Base-by-base conservation (phyloP, 345 rosid genomes). In the Aurinia saxatilis region DNA sequence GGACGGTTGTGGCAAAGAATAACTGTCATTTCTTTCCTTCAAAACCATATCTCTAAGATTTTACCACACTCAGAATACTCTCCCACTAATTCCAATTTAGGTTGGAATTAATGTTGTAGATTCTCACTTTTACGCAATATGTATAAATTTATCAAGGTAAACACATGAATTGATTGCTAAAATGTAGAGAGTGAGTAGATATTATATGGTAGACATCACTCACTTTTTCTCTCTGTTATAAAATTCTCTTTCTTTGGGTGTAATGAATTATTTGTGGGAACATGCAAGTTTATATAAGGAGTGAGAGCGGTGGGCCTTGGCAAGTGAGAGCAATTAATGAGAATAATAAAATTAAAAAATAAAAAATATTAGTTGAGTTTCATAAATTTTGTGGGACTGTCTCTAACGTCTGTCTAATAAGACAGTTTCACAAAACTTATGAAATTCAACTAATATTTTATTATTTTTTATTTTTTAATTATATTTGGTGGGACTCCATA, bases 211-310 rank as follows among this genome's bases (percentile, higher is more conserved):
- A n/a, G n/a, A 46, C 44, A 69, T 45, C 21, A 27, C 29, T 25
- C 33, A 25, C 27, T 52, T 18, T 61, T 61, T 53, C 30, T 54
- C 34, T 61, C 10, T 19, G 23, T 52, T 45, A 9, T 30, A 35
- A 36, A 41, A 10, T 44, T 27, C 30, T 27, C 6, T 27, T 5
- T 27, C 6, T 27, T 27, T 50, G 17, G 31, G 33, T 60, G 33
- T 51, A 25, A 30, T 68, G 50, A 14, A 15, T 39, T 27, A 30
- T 39, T 11, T 38, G 35, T 17, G 19, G 11, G 23, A 67, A 37
- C 37, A 27, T 38, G n/a, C n/a, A 49, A 19, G 31, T 58, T 31
- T 68, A 68, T 68, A 67, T 59, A 59, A 60, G 48, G 50, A 46
- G 29, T 27, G 30, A 27, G 5, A 27, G 30, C 5, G 30, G 2